Base-by-base conservation (phyloP, 208 protist genomes). In the Acanthamoeba comandoni region DNA sequence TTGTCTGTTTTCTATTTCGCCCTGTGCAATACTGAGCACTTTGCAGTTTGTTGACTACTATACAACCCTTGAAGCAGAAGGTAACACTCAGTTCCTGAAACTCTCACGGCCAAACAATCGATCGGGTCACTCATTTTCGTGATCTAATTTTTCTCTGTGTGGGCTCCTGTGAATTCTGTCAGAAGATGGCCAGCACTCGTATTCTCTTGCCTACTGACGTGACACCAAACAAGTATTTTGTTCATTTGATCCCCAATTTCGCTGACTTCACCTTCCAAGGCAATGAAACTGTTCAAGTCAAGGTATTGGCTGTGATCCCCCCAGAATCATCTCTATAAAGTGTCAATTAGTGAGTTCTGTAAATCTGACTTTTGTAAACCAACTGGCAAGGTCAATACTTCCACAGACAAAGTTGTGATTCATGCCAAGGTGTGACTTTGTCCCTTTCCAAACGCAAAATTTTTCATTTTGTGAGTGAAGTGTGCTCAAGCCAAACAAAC, bases 241-340 rank as follows among this genome's bases (percentile, higher is more conserved):
- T 87, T 17, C 35, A 87, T 31, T 24, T 87, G 55, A 87, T 58
- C 77, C 77, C 77, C 24, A 29, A 87, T 31, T 87, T 87, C 57
- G 77, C 49, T 19, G 62, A 29, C 19, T 87, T 67, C 29, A 64
- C 53, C 48, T 87, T 87, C 53, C 17, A 87, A 69, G 77, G 77
- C 8, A 69, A 69, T 11, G 77, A 87, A 17, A 87, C 77, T 9
- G 52, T 87, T n/a, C 55, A 87, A 9, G 49, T 87, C 53, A 48
- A 87, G 24, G 77, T 29, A 53, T 13, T 39, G 58, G 5, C 5
- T 8, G 58, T 62, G 19, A 29, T 17, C 12, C 71, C 24, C 19
- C 55, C 12, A 24, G 53, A 58, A 19, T 65, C 22, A 35, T 15
- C n/a, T 15, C 22, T 73, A 73, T 13, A 73, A 26, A 73, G 17